These are phyloP conservation scores for Platanthera zijinensis DNA, from an alignment of 106 monocot genomes.

Conservation along the genomic window DNA sequence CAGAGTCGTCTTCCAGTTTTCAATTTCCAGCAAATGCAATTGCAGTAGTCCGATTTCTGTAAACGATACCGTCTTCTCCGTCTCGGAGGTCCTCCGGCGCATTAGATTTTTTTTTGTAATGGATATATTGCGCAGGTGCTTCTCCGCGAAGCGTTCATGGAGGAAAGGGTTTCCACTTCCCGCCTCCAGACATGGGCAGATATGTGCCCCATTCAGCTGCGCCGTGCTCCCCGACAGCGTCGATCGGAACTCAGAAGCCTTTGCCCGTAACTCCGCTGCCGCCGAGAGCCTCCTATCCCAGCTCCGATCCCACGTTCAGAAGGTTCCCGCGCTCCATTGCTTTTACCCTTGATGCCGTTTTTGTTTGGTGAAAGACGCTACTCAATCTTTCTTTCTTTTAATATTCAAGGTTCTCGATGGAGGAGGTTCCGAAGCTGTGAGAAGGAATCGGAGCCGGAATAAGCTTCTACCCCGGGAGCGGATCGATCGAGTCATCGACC, in stretches of 20 bases:
- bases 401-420: slow-evolving; percentile 57
- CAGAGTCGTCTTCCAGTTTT: not conserved
- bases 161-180: not conserved
- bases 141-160: slow-evolving; percentile 29
- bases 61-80: not conserved
- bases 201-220: slow-evolving; percentile 4
- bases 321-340: slow-evolving; percentile 23
- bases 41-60: not conserved
- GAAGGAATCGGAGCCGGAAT: slow-evolving; percentile 60
- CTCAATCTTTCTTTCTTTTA: slow-evolving; percentile 1
- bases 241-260: slow-evolving; percentile 63
- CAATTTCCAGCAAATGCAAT: not conserved
- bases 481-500: slow-evolving; percentile 77
- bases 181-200: not conserved
- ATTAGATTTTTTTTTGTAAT: not conserved
- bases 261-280: slow-evolving; percentile 53
- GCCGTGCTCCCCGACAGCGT: slow-evolving; percentile 62
- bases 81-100: not conserved
- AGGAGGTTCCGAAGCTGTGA: slow-evolving; percentile 67
- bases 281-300: slow-evolving; percentile 47
- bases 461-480: slow-evolving; percentile 87
- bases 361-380: not conserved
- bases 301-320: slow-evolving; percentile 53
- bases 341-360: not conserved
- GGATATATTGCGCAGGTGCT: slow-evolving; percentile 7